A percentile compares a stretch with the other conserved stretches of the same genome.
These are phyloP conservation scores for Leucoagaricus sp. DNA, from an alignment of 1,284 basidiomycete species.

Conservation along the genomic window DNA sequence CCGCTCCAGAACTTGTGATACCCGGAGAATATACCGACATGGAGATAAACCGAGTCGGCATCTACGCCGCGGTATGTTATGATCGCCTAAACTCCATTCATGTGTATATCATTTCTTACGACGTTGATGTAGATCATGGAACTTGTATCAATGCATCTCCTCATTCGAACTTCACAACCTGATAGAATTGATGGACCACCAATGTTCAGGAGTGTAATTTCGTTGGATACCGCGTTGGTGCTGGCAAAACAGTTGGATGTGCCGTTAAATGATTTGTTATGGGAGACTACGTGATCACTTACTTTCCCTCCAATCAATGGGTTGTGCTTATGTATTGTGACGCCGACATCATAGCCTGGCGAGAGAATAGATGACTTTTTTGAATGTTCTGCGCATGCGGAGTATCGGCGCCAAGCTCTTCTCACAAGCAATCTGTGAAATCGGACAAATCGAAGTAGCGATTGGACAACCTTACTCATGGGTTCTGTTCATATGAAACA, in stretches of 20 bases:
- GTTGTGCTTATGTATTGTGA: too few relatives aligned
- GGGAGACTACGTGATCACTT: constrained; percentile 51
- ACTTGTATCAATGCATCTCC: constrained; percentile 65
- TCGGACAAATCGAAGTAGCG: too few relatives aligned
- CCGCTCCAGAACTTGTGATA: constrained; percentile 48
- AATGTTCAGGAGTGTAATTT: constrained; percentile 75
- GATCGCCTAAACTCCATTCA: not conserved
- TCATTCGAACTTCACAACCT: constrained; percentile 64
- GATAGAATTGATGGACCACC: constrained; percentile 75
- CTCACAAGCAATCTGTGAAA: too few relatives aligned
- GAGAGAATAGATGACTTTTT: too few relatives aligned
- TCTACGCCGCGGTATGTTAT: constrained; percentile 54
- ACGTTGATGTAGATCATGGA: constrained; percentile 61
- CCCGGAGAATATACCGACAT: constrained; percentile 69
- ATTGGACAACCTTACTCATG: too few relatives aligned
- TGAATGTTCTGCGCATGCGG: too few relatives aligned
- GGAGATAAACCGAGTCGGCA: constrained; percentile 61
- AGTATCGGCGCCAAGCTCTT: too few relatives aligned
- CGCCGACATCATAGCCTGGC: too few relatives aligned
- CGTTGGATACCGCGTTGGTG: constrained; percentile 60
- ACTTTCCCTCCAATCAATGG: too few relatives aligned
- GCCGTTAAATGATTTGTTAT: constrained; percentile 70
- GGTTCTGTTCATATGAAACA: too few relatives aligned
- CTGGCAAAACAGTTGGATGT: constrained; percentile 69
- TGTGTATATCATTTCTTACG: not conserved